A percentile compares a stretch with the other conserved stretches of the same genome.
Evolutionary conservation across 495 filamentous ascomycete species (phyloP).

Genomic region (Mytilinidion resinicola): DNA sequence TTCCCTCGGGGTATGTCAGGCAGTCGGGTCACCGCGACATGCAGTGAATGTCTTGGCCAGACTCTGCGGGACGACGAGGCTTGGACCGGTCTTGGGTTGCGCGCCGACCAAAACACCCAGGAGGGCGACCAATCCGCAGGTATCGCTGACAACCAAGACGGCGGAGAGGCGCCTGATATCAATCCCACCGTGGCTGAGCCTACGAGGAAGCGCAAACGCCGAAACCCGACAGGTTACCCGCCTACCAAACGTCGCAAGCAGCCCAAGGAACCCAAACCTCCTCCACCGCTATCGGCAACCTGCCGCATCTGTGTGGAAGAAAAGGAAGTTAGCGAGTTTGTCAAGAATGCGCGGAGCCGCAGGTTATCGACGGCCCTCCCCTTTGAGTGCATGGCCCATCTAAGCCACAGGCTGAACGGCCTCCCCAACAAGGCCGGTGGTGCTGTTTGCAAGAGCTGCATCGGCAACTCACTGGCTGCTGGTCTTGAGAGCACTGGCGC

Average conservation of each 20-base stretch:
- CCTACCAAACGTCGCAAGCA: neutral
- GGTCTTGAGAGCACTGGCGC: neutral
- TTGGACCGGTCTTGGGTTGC: neutral
- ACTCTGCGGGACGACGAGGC: neutral
- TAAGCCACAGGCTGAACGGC: neutral
- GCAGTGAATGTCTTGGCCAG: neutral
- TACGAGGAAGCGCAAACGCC: conserved; percentile 2
- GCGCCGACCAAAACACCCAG: neutral
- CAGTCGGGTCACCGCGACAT: neutral
- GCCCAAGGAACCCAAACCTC: neutral
- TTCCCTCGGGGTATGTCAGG: neutral
- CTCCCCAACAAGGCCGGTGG: neutral
- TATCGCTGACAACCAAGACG: neutral
- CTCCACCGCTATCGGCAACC: neutral
- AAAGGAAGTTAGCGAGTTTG: neutral
- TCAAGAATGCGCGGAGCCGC: neutral
- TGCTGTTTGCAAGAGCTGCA: conserved; percentile 5
- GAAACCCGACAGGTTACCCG: neutral
- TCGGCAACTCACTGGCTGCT: conserved; percentile 1
- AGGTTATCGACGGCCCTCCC: neutral
- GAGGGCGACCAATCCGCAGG: neutral
- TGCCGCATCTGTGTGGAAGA: conserved; percentile 9
- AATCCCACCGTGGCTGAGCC: neutral
- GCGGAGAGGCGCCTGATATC: too few species aligned
- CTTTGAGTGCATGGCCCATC: neutral